Percentiles rank a stretch among this genome's conserved stretches.
Evolutionary conservation across 495 filamentous ascomycete genomes (phyloP).

Genomic region (Hapsidospora chrysogenum): DNA sequence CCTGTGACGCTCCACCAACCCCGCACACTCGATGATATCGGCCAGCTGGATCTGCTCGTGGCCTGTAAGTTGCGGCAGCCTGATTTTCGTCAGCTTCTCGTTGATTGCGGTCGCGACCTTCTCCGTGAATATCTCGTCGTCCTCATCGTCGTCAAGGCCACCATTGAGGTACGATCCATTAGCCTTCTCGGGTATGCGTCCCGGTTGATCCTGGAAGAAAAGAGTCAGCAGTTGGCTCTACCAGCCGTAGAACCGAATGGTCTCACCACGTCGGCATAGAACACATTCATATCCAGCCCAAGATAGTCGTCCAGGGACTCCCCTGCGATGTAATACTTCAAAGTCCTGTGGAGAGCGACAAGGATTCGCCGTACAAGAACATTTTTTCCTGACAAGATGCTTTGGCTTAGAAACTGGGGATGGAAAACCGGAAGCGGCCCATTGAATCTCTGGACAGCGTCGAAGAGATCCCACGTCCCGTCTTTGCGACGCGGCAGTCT

Average conservation of each 20-base stretch:
- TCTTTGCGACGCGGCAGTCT: constrained; percentile 35
- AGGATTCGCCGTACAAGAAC: constrained; percentile 58
- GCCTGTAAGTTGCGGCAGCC: constrained; percentile 69
- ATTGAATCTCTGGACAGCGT: constrained; percentile 67
- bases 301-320: constrained; percentile 71
- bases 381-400: constrained; percentile 68
- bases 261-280: constrained; percentile 36
- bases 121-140: constrained; percentile 50
- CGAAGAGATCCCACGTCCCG: constrained; percentile 48
- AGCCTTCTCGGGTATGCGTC: constrained; percentile 3
- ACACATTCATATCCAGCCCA: constrained; percentile 52
- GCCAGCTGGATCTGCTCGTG: constrained; percentile 80
- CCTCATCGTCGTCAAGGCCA: constrained; percentile 29
- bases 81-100: constrained; percentile 56
- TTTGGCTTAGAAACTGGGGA: constrained; percentile 80
- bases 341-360: constrained; percentile 52
- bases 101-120: constrained; percentile 53
- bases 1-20: constrained; percentile 73
- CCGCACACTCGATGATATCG: constrained; percentile 76
- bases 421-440: constrained; percentile 85
- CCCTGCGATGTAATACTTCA: constrained; percentile 73
- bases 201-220: background rate
- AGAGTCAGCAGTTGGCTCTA: background rate
- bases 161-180: constrained; percentile 13
- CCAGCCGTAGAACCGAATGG: background rate